A percentile compares a stretch with the other conserved stretches of the same genome.
Evolutionary conservation across 352 stramenopile genomes (phyloP).

Genomic region (Phytophthora pini): DNA sequence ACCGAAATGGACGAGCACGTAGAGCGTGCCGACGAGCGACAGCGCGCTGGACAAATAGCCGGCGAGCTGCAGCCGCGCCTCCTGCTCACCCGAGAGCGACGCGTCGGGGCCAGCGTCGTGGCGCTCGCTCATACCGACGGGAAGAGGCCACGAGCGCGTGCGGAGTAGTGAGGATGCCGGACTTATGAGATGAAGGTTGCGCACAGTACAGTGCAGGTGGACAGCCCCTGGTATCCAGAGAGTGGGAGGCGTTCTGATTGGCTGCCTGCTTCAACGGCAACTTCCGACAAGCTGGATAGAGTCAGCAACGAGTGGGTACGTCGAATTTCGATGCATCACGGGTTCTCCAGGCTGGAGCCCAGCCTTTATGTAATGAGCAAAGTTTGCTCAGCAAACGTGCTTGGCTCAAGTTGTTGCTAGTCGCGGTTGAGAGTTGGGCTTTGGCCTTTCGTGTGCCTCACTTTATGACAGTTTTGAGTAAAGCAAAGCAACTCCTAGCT

Average conservation of each 20-base stretch:
- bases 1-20: constrained; percentile 70
- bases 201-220: constrained; percentile 4
- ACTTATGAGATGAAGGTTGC: constrained; percentile 3
- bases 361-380: too few relatives aligned
- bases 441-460: too few relatives aligned
- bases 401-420: constrained; percentile 22
- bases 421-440: constrained; percentile 5
- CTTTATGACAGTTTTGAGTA: not conserved
- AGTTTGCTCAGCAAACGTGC: too few relatives aligned
- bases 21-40: constrained; percentile 67
- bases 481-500: not conserved
- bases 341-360: not conserved
- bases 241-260: constrained; percentile 29
- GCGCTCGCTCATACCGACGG: constrained; percentile 30
- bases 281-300: constrained; percentile 23
- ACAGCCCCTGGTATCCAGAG: constrained; percentile 19
- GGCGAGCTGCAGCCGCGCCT: constrained; percentile 45
- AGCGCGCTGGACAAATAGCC: constrained; percentile 55
- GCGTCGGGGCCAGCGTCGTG: constrained; percentile 21
- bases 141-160: not conserved
- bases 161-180: constrained; percentile 1
- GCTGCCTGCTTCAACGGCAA: constrained; percentile 23
- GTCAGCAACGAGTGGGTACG: constrained; percentile 25
- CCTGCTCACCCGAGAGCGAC: constrained; percentile 34
- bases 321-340: not conserved